Conservation (phyloP, 129 eudicot genomes). For the Escallonia herrerae region DNA sequence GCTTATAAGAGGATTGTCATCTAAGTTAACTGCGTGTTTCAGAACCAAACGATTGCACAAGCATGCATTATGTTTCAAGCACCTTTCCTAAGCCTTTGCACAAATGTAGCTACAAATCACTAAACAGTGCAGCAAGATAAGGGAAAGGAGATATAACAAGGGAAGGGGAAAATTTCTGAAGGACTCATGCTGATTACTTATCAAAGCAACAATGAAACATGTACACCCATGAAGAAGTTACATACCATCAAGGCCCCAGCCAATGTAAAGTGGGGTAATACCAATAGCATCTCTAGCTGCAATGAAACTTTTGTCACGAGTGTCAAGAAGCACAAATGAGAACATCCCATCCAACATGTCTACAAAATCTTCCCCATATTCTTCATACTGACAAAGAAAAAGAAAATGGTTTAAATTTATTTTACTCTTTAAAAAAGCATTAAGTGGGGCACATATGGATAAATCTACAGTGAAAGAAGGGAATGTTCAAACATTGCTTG, state of each 20-base stretch:
- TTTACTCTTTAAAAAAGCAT: too few relatives aligned
- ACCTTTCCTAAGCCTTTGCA: too few relatives aligned
- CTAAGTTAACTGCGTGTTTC: too few relatives aligned
- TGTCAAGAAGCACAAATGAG: conserved; percentile 92
- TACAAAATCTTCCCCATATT: conserved; percentile 90
- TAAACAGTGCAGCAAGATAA: not conserved
- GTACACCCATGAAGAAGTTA: not conserved
- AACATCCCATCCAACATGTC: conserved; percentile 98
- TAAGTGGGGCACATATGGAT: too few relatives aligned
- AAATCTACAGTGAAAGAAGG: too few relatives aligned
- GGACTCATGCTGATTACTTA: not conserved
- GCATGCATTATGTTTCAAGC: too few relatives aligned
- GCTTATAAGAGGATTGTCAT: too few relatives aligned
- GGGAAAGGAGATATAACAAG: too few relatives aligned
- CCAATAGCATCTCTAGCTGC: conserved; percentile 99
- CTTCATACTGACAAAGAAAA: conserved; percentile 63
- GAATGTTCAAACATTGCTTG: too few relatives aligned
- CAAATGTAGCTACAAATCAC: not conserved
- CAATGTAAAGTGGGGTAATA: conserved; percentile 91
- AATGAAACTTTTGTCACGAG: conserved; percentile 86
- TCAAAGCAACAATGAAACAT: not conserved
- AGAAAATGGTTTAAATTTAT: not conserved
- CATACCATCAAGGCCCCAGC: conserved; percentile 99
- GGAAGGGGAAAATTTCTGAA: too few relatives aligned
- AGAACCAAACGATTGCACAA: too few relatives aligned